Base-by-base conservation (phyloP, 495 filamentous ascomycete species). In the Talaromyces nanjingensis region DNA sequence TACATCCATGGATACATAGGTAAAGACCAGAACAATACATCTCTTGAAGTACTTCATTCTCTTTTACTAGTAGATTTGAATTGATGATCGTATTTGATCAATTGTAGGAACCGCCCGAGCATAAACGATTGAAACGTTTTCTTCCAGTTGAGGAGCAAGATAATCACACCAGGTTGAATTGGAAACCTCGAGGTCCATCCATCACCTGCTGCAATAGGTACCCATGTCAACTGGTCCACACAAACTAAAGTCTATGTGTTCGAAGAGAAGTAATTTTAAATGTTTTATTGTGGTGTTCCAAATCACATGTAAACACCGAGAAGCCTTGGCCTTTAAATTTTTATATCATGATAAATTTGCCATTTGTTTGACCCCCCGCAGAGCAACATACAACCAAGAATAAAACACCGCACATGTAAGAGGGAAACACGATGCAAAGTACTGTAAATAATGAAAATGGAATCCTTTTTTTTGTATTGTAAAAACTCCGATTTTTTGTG, bases 271-370 rank as follows among this genome's bases (percentile, higher is more conserved):
- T 22, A 8, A 20, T 59, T 33, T 59, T 18, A 25, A 8, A 8
- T 33, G 18, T 37, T 33, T 59, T 24, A 24, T 59, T 20, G 56
- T 59, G 56, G 31, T 20, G 56, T 59, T 59, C n/a, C 56, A 59
- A 56, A 34, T 33, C 56, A 59, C 56, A 33, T 37, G 56, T 59
- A 59, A 37, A 59, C 56, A 55, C 52, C 52, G 52, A 55, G 52
- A 55, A 55, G 18, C 52, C 20, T 27, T 55, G 52, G 52, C 52
- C 52, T 55, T 24, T 55, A 25, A 49, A 45, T 12, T 55, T 55
- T 55, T 55, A 55, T 55, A 55, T 55, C 52, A 55, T 54, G 42
- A 45, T 45, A 45, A 54, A 54, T 24, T 24, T 55, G 52, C 52
- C 52, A 55, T 25, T 29, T 55, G 52, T 55, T 55, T 49, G 52